Evolutionary conservation across 805 yeast genomes (phyloP), one percentile per base, ranked within the genome.

Genomic region (Wickerhamiella nectarea): DNA sequence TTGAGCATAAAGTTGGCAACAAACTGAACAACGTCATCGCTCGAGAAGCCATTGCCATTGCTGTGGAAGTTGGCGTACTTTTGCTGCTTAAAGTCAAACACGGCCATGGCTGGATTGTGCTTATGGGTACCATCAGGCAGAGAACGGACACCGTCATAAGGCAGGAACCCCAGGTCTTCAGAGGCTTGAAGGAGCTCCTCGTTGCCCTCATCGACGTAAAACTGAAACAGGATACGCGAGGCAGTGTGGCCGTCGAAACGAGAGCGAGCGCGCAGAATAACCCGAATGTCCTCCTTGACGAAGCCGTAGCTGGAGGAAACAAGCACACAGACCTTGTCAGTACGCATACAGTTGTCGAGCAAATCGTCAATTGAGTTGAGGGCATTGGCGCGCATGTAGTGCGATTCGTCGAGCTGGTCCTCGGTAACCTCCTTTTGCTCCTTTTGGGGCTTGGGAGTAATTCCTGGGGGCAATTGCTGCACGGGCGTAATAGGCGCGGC

Each of bases 261-360:
- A 20, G 36, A 41, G 42, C 48, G 48, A 3, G 47, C 45, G 14
- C 36, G 33, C 34, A 49, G 22, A 37, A 53, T 19, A 14, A 40
- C 43, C 8, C 34, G 24, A 34, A 49, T 37, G 34, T 53, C 56
- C 15, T 21, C 38, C 19, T 36, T 25, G 21, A 31, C 12, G 22
- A 48, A 45, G 18, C 44, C 47, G n/a, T 43, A 26, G 11, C 42
- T 31, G 24, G 49, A 45, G n/a, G 46, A 39, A 25, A 50, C 28
- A 4, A 53, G 41, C 2, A 45, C 44, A 39, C 56, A 53, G 24
- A 37, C 34, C 34, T 22, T 17, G n/a, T 48, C 46, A 4, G 47
- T 9, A 8, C 56, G 55, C 19, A 53, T 18, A 34, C 56, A 53
- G 34, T 41, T 39, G 15, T 15, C 17, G 15, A 50, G 49, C 26